Evolutionary conservation across 345 rosid genomes (phyloP), one percentile per base, ranked within the genome.

Genomic region (Theobroma cacao): DNA sequence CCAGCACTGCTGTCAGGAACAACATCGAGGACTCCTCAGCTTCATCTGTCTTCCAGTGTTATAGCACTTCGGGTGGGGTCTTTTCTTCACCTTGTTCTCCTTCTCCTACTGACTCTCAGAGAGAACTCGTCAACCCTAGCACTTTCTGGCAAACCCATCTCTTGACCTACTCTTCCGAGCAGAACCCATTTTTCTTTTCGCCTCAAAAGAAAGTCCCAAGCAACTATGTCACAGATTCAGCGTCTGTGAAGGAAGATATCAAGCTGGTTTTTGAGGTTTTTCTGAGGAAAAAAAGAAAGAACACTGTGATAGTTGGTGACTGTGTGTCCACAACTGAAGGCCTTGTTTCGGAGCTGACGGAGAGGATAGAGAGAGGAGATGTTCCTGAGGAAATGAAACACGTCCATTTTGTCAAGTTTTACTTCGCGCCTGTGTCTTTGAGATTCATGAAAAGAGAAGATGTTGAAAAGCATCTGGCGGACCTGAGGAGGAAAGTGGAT

Each of bases 61-160:
- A 91, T 40, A 79, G 82, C 63, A 58, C 89, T 70, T 82, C 89
- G 7, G 74, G 84, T 31, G 97, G 98, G 7, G 93, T 92, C n/a
- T 92, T 92, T 83, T 94, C 97, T 75, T 94, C 96, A 22, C 98
- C 98, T 56, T 85, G 87, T 62, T 94, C 97, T 80, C 98, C 98
- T 72, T 74, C 93, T 80, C 76, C 83, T 24, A 0, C 24, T 63
- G 43, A 38, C 47, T 4, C 94, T 75, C 97, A 77, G 11, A 76
- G 81, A 58, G 81, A 80, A 31, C 79, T 84, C 88, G 83, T 81
- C 74, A 90, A 79, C 76, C 88, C 89, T 65, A 80, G 74, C 80
- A 82, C 82, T 78, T 85, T 91, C 53, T 90, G 93, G 93, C 93
- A 87, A 65, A 72, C 83, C 43, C 89, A 88, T 72, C 79, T 91